A percentile compares a stretch with the other conserved stretches of the same genome.
Evolutionary conservation across 2,329 filamentous ascomycete species (phyloP).

Genomic region (Arachnomyces sp.): DNA sequence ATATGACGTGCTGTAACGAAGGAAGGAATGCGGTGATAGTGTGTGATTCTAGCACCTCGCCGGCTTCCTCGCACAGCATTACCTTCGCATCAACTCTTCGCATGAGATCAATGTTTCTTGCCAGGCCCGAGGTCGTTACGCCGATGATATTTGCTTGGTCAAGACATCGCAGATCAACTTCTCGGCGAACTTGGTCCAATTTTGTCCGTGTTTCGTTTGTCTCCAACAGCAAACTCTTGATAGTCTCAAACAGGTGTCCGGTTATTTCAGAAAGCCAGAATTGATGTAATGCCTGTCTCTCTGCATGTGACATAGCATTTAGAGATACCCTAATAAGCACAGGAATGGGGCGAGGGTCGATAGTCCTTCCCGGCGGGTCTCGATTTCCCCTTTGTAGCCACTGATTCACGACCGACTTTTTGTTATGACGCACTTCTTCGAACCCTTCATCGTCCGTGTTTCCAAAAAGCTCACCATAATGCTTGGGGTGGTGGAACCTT

Average conservation of each 20-base stretch:
- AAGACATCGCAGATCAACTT: conserved; percentile 23
- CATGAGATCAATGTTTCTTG: conserved; percentile 38
- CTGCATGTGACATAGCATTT: conserved; percentile 16
- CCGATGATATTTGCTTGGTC: conserved; percentile 43
- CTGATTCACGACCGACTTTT: neutral
- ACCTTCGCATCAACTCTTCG: conserved; percentile 35
- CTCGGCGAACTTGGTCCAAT: conserved; percentile 15
- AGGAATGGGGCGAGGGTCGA: conserved; percentile 9
- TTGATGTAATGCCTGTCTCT: conserved; percentile 19
- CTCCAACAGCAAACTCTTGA: too few relatives aligned
- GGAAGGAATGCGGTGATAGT: conserved; percentile 34
- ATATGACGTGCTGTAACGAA: conserved; percentile 34
- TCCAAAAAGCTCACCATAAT: conserved; percentile 15
- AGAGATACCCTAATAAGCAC: conserved; percentile 9
- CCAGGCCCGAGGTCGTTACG: conserved; percentile 46
- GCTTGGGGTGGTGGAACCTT: conserved; percentile 6
- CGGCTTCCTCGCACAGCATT: conserved; percentile 37
- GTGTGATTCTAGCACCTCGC: conserved; percentile 36
- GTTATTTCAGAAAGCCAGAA: conserved; percentile 18
- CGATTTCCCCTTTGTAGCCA: too few relatives aligned
- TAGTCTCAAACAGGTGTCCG: too few relatives aligned
- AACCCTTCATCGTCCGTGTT: conserved; percentile 16
- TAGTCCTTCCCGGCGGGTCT: neutral
- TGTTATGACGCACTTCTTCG: conserved; percentile 5
- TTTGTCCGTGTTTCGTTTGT: neutral